Evolutionary conservation across 1,139 yeast species (phyloP).

Genomic region (Eremothecium cymbalariae): DNA sequence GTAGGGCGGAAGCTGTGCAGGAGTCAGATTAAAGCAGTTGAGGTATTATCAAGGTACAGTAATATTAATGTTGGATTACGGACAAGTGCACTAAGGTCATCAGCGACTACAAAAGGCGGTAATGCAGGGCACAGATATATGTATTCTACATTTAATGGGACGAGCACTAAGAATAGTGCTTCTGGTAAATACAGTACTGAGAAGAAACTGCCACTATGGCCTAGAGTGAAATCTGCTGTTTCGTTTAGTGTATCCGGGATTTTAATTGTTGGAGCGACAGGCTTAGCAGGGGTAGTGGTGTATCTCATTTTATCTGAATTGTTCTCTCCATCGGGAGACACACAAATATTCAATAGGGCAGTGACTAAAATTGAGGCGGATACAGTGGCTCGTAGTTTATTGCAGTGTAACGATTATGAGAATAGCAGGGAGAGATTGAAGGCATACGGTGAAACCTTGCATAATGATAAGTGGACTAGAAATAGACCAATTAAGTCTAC

Average conservation of each 20-base stretch:
- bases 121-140: too few relatives aligned
- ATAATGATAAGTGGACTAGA: slow-evolving; percentile 74
- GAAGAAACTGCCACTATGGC: slow-evolving; percentile 29
- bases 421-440: slow-evolving; percentile 49
- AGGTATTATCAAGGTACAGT: too few relatives aligned
- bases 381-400: slow-evolving; percentile 47
- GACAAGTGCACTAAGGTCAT: too few relatives aligned
- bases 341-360: slow-evolving; percentile 80
- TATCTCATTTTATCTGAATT: slow-evolving; percentile 72
- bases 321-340: slow-evolving; percentile 84
- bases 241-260: slow-evolving; percentile 56
- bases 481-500: slow-evolving; percentile 67
- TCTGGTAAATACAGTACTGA: slow-evolving; percentile 12
- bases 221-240: slow-evolving; percentile 44
- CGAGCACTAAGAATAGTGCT: slow-evolving; percentile 1
- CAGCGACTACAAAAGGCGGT: neutral
- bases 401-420: slow-evolving; percentile 41
- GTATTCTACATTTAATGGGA: slow-evolving; percentile 16
- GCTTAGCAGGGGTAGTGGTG: slow-evolving; percentile 59
- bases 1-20: too few relatives aligned
- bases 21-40: too few relatives aligned
- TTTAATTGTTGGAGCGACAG: slow-evolving; percentile 59
- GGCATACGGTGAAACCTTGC: slow-evolving; percentile 70
- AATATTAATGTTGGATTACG: too few relatives aligned
- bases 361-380: slow-evolving; percentile 68